phyloP scores from a whole-genome alignment of 139 green algal species.

The Zygnema circumcarinatum region DNA sequence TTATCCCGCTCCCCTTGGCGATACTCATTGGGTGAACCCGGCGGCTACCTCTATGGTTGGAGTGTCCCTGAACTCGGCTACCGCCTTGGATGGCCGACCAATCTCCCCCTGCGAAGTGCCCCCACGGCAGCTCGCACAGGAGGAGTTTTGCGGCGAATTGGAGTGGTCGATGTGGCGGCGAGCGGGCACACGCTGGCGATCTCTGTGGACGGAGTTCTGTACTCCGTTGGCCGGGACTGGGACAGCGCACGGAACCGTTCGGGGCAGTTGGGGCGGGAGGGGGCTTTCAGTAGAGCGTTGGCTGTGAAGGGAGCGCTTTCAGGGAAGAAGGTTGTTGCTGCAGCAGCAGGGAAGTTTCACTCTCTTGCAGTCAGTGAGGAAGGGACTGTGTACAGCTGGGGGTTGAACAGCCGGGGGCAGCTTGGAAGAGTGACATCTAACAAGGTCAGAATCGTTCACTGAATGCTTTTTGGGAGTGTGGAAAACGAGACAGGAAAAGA shows the following conservation, averaged over 20 bases:
- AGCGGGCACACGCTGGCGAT: slow-evolving; percentile 31
- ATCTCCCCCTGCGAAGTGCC: not conserved
- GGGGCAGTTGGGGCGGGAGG: slow-evolving; percentile 26
- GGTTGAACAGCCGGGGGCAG: slow-evolving; percentile 53
- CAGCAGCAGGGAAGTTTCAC: slow-evolving; percentile 44
- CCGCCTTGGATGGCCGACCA: not conserved
- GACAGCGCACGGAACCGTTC: not conserved
- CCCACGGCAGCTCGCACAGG: not conserved
- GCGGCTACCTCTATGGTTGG: slow-evolving; percentile 23
- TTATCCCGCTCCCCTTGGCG: not conserved
- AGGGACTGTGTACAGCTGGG: slow-evolving; percentile 52
- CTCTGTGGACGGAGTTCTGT: slow-evolving; percentile 9
- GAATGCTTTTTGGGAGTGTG: too few relatives aligned
- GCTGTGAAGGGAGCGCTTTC: slow-evolving; percentile 11
- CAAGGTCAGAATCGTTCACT: too few relatives aligned
- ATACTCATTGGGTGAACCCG: not conserved
- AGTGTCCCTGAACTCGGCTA: slow-evolving; percentile 12
- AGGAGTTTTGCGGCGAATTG: slow-evolving; percentile 16
- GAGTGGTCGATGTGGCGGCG: slow-evolving; percentile 2
- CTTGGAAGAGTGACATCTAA: slow-evolving; percentile 28
- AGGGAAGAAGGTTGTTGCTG: slow-evolving; percentile 19
- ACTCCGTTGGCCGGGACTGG: slow-evolving; percentile 32
- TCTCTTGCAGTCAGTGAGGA: slow-evolving; percentile 43
- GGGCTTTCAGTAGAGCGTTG: not conserved
- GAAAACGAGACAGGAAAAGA: too few relatives aligned